A percentile compares a stretch with the other conserved stretches of the same genome.
These are phyloP conservation scores for Yarrowia bubula DNA, from an alignment of 805 yeast species.

Conservation along the genomic window DNA sequence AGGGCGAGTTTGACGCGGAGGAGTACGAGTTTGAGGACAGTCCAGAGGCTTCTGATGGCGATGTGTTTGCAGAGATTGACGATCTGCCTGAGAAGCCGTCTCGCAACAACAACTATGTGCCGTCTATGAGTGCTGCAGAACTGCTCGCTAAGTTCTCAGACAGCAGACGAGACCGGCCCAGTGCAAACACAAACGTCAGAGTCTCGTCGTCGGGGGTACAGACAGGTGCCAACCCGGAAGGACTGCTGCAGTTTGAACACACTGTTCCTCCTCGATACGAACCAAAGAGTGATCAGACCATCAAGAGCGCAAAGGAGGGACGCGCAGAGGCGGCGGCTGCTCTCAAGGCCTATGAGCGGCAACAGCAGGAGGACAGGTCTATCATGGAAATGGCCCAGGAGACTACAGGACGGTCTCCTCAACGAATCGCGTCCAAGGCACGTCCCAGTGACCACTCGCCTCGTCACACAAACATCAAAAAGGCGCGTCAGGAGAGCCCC, in stretches of 20 bases:
- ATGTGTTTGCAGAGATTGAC: conserved; percentile 1
- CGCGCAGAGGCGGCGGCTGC: conserved; percentile 8
- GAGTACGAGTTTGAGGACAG: not conserved
- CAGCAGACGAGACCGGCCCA: not conserved
- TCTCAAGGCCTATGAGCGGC: not conserved
- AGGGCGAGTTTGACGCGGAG: not conserved
- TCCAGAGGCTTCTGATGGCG: not conserved
- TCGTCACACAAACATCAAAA: not conserved
- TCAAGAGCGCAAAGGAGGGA: conserved; percentile 17
- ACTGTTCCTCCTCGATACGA: conserved; percentile 2
- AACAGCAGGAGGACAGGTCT: not conserved
- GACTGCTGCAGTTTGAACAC: not conserved
- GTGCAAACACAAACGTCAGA: not conserved
- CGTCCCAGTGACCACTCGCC: not conserved
- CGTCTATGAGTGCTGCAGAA: not conserved
- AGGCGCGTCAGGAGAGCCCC: not conserved
- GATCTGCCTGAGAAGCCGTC: not conserved
- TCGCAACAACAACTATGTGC: not conserved
- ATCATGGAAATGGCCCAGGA: not conserved
- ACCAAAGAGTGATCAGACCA: conserved; percentile 1
- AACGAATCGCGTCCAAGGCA: not conserved
- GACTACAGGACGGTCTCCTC: not conserved
- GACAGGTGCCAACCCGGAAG: not conserved
- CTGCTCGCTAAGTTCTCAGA: not conserved
- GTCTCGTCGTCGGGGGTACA: not conserved